These are phyloP conservation scores for Fusarium brachygibbosum DNA, from an alignment of 2,329 filamentous ascomycete genomes.

Conservation along the genomic window DNA sequence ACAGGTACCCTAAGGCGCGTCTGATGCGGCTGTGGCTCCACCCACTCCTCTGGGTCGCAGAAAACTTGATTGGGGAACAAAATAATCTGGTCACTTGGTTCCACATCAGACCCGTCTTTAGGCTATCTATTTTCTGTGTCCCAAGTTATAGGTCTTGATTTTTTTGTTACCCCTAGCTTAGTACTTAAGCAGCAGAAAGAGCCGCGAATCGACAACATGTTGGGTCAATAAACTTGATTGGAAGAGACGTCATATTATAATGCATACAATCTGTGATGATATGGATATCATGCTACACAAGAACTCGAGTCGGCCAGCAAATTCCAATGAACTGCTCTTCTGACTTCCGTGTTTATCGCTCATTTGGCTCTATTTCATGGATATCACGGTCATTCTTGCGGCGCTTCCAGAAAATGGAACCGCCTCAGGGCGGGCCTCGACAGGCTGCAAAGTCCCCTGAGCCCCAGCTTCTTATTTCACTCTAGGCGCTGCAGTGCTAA, in stretches of 20 bases:
- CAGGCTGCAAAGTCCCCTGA: conserved; percentile 20
- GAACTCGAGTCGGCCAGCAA: background rate
- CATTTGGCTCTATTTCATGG: background rate
- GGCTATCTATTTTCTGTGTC: no score
- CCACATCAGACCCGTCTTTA: no score
- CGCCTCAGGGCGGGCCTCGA: conserved; percentile 1
- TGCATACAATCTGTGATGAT: background rate
- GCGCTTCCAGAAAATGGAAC: conserved; percentile 25
- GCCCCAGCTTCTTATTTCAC: conserved; percentile 26
- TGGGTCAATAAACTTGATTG: conserved; percentile 18
- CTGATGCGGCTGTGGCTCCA: conserved; percentile 46
- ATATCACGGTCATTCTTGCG: conserved; percentile 3
- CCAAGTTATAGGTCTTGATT: no score
- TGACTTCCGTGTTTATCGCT: background rate
- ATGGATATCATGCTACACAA: no score
- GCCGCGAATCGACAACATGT: conserved; percentile 44
- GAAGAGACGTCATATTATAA: background rate
- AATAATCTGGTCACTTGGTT: no score
- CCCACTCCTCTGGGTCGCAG: background rate
- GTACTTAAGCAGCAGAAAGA: conserved; percentile 22
- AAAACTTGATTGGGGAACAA: no score
- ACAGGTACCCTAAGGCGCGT: conserved; percentile 43
- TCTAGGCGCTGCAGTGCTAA: conserved; percentile 28
- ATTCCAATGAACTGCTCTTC: background rate
- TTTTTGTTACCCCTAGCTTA: no score